Evolutionary conservation across 768 basidiomycete species (phyloP), one percentile per base, ranked within the genome.

Genomic region (Suillus alpinus): DNA sequence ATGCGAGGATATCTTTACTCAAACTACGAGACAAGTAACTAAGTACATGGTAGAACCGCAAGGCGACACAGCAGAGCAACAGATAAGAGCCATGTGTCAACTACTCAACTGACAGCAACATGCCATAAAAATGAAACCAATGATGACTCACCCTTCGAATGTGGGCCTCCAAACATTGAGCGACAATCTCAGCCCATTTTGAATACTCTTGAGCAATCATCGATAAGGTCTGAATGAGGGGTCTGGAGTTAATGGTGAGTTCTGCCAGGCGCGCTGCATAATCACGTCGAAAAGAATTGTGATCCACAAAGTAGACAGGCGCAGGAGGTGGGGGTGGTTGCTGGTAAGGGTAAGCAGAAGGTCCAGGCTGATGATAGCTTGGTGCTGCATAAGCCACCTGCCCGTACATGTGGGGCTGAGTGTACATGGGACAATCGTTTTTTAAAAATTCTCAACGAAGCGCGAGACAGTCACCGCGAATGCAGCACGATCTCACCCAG

Each of bases 181-280:
- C 86, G 29, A 95, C 90, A 63, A 92, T 85, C 57, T 88, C 86
- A 58, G 88, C 85, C 76, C 86, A 92, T 46, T 89, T 84, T 41
- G 83, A 76, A 72, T 91, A 89, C 59, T 96, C 91, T 76, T 94
- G 91, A 57, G 97, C 96, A 66, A 92, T 84, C 83, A 95, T 87
- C 37, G 97, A 98, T 16, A 99, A 77, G 62, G 83, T 84, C 77
- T 97, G 94, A 65, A 99, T 99, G 63, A 97, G 86, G 10, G 94
- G 90, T 69, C 95, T 88, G 66, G 95, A 96, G 77, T 98, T 99
- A 81, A 95, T 88, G 56, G 87, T 92, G 64, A 99, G 88, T 64
- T 88, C 86, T 68, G 84, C 78, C 58, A 97, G 86, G 63, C 91
- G 86, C 44, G 77, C 72, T 59, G 83, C 69, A 75, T 89, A 94